These are phyloP conservation scores for Jasminum sambac DNA, from an alignment of 257 asterid genomes.

Conservation along the genomic window DNA sequence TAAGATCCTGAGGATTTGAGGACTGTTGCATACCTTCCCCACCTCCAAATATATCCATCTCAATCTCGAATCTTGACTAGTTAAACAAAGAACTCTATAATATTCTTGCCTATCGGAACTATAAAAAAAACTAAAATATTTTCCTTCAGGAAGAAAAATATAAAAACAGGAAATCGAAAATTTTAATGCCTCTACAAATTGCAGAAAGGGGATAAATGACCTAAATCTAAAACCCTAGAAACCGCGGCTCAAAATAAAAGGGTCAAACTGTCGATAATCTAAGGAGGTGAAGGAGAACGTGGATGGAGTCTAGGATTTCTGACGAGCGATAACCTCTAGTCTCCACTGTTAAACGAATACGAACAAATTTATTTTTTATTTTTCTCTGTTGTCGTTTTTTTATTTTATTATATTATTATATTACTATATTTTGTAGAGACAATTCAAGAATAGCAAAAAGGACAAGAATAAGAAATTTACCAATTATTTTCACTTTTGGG, in stretches of 20 bases:
- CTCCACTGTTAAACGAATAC: constrained; percentile 1
- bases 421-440: no score
- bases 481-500: no score
- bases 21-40: constrained; percentile 43
- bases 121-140: constrained; percentile 17
- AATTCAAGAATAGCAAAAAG: no score
- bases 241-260: constrained; percentile 11
- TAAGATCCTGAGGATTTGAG: constrained; percentile 52
- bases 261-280: constrained; percentile 34
- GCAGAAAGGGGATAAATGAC: neutral
- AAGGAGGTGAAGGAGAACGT: constrained; percentile 13
- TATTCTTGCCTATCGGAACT: constrained; percentile 1
- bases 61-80: constrained; percentile 26
- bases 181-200: neutral
- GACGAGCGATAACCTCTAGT: constrained; percentile 28
- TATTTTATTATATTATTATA: no score
- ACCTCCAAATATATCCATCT: constrained; percentile 74
- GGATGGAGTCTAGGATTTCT: constrained; percentile 44
- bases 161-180: constrained; percentile 17
- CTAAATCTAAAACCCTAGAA: constrained; percentile 27
- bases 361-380: no score
- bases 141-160: constrained; percentile 7
- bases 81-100: constrained; percentile 22
- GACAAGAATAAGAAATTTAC: no score
- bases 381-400: no score